phyloP scores from a whole-genome alignment of 495 filamentous ascomycete species.

The Xylaria cubensis region DNA sequence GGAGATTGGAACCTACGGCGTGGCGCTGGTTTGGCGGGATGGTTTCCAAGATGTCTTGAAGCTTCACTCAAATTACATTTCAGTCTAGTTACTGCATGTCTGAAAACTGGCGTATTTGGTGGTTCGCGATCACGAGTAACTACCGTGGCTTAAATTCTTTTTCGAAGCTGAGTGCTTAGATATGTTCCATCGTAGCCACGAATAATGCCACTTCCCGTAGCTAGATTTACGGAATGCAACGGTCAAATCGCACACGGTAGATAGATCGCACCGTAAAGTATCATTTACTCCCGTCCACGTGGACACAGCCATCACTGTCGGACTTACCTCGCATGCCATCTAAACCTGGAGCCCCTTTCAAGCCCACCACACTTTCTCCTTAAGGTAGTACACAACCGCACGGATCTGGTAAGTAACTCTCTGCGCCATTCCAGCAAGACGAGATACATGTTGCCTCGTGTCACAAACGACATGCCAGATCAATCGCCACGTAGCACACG shows the following conservation, averaged over 20 bases:
- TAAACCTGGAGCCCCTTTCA: not conserved
- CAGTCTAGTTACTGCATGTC: not conserved
- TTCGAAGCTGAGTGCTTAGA: not conserved
- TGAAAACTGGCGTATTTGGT: not conserved
- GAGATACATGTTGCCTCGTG: not conserved
- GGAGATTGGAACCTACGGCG: not conserved
- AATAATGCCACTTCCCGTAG: not conserved
- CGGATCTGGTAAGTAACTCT: not conserved
- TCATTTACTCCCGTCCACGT: not conserved
- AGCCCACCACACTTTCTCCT: not conserved
- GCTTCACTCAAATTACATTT: not conserved
- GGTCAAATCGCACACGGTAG: not conserved
- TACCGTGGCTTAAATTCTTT: not conserved
- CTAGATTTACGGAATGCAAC: not conserved
- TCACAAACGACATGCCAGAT: constrained; percentile 12
- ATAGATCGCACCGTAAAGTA: not conserved
- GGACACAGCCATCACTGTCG: not conserved
- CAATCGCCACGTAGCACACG: constrained; percentile 25
- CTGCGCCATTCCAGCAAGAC: not conserved
- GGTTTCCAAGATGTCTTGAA: not conserved
- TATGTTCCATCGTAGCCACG: not conserved
- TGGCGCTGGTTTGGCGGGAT: not conserved
- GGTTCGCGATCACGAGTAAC: not conserved
- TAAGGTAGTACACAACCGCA: not conserved
- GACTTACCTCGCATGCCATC: not conserved